These are phyloP conservation scores for Tephrocybe sp. DNA, from an alignment of 768 basidiomycete genomes.

Conservation along the genomic window DNA sequence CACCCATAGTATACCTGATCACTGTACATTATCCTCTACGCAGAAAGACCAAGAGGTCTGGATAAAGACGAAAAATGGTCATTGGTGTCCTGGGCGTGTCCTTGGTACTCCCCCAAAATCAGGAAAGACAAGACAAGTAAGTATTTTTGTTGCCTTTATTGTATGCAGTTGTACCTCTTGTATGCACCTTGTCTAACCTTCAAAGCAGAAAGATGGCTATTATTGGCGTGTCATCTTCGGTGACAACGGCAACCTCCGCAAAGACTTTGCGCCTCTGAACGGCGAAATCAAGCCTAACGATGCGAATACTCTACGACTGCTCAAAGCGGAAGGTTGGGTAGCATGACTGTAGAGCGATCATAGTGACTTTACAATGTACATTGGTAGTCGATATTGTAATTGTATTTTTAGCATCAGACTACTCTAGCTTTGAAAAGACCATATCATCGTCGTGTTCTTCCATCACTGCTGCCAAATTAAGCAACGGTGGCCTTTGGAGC, in stretches of 20 bases:
- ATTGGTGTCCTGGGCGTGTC: conserved; percentile 53
- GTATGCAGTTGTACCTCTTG: background rate
- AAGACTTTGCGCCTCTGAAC: conserved; percentile 62
- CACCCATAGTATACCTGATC: background rate
- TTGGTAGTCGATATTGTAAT: background rate
- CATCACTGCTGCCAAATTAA: too few species aligned
- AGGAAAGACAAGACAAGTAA: conserved; percentile 48
- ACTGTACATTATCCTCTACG: background rate
- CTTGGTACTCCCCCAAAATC: conserved; percentile 42
- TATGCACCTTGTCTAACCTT: conserved; percentile 3
- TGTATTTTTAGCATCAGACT: background rate
- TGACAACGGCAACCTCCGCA: conserved; percentile 46
- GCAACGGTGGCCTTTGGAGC: too few species aligned
- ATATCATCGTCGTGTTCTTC: too few species aligned
- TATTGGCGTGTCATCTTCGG: conserved; percentile 56
- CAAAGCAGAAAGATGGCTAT: conserved; percentile 43
- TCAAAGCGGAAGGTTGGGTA: conserved; percentile 51
- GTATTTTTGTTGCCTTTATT: conserved; percentile 7
- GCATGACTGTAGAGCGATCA: conserved; percentile 11
- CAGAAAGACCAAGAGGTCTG: conserved; percentile 45
- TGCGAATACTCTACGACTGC: conserved; percentile 40
- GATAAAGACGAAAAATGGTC: conserved; percentile 48
- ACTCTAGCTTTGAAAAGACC: too few species aligned
- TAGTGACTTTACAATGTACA: background rate
- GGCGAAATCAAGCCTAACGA: conserved; percentile 68